Conservation (phyloP, 805 yeast species). For the Scheffersomyces lignosus region DNA sequence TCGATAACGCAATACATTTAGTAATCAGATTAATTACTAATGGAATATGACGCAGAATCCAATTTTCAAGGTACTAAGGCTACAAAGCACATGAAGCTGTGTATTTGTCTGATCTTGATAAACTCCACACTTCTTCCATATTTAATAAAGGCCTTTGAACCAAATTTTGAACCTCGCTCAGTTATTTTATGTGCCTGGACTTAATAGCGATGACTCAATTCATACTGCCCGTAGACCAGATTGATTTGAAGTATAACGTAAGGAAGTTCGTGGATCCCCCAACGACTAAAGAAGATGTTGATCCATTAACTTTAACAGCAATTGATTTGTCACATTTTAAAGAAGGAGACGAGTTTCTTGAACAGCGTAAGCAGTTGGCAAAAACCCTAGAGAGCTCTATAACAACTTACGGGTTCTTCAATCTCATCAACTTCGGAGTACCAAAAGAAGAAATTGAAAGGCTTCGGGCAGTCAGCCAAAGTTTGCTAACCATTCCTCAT, state of each 20-base stretch:
- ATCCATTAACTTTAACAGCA: conserved; percentile 4
- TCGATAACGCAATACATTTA: too few species aligned
- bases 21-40: too few species aligned
- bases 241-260: conserved; percentile 5
- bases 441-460: conserved; percentile 16
- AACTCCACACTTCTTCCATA: too few species aligned
- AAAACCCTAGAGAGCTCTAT: conserved; percentile 4
- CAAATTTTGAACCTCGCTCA: too few species aligned
- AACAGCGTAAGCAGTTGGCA: conserved; percentile 4
- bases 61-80: too few species aligned
- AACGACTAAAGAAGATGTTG: neutral
- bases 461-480: conserved; percentile 23
- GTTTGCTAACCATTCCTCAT: conserved; percentile 25
- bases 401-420: conserved; percentile 10
- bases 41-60: too few species aligned
- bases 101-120: too few species aligned
- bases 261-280: conserved; percentile 9
- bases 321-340: conserved; percentile 5
- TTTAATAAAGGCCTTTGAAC: too few species aligned
- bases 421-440: conserved; percentile 20
- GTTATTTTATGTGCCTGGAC: too few species aligned
- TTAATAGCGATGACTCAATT: too few species aligned
- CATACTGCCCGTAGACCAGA: neutral
- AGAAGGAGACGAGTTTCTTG: conserved; percentile 3
- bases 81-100: too few species aligned